Evolutionary conservation across 2,329 filamentous ascomycete species (phyloP), one percentile per base, ranked within the genome.

Genomic region (Curvularia eragrostidis): DNA sequence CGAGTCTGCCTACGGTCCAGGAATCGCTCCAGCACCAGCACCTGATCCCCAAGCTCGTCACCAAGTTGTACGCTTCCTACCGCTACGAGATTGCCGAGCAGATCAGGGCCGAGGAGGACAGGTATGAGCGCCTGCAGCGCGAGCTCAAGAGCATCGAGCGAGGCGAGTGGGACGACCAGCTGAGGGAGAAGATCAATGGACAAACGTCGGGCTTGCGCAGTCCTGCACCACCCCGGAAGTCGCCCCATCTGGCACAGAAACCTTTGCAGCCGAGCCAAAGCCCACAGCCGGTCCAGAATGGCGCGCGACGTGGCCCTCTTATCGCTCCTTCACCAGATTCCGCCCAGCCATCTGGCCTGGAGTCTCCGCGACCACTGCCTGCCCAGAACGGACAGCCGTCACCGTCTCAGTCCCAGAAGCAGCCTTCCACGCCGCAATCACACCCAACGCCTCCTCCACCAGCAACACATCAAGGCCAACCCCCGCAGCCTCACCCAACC

Each of bases 61-160:
- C 89, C 56, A 87, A 89, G 63, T 82, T 97, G 1, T 96, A 95
- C 72, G 83, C 85, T 12, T 84, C 86, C 61, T 97, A 96, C 74
- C 85, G 88, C 62, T 86, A 89, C 44, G 81, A 88, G 42, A 81
- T 89, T 48, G 83, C 92, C n/a, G 80, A 81, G 54, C 84, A 89
- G 68, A 91, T 97, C 58, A 82, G 85, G 57, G 85, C 90, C 54
- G 89, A 95, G 61, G 93, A 97, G 79, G 83, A 82, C 57, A 83
- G 81, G 50, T 90, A 89, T 70, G 83, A 84, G 24, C 78, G 79
- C 18, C 78, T 94, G 42, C 84, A 87, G 74, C 82, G 81, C 57
- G 89, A 97, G 64, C 86, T 96, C 49, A 79, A 82, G 38, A 83
- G 87, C 56, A 83, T 95, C 48, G 86, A 93, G 73, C 82, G 83